These are phyloP conservation scores for Cladophialophora yegresii DNA, from an alignment of 2,329 filamentous ascomycete species.

Conservation along the genomic window DNA sequence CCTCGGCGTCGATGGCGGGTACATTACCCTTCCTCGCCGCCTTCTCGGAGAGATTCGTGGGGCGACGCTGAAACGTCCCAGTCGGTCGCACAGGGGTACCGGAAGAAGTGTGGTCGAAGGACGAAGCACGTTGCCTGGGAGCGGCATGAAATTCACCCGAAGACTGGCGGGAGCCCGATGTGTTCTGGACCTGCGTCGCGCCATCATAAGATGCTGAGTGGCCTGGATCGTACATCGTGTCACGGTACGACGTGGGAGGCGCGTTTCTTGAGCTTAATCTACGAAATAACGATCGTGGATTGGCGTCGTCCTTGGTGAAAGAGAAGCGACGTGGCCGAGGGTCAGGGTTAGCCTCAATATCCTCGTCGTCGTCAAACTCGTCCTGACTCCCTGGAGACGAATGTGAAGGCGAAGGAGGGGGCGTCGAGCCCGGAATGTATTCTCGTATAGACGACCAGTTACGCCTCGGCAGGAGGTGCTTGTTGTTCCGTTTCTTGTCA, in stretches of 20 bases:
- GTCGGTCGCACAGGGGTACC: conserved; percentile 40
- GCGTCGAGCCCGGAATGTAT: conserved; percentile 77
- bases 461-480: conserved; percentile 78
- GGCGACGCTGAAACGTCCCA: conserved; percentile 64
- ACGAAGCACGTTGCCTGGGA: conserved; percentile 24
- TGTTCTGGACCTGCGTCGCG: conserved; percentile 17
- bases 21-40: conserved; percentile 57
- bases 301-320: conserved; percentile 58
- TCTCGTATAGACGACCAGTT: conserved; percentile 95
- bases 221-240: conserved; percentile 39
- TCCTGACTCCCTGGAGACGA: conserved; percentile 59
- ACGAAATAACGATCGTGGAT: conserved; percentile 49
- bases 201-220: conserved; percentile 34
- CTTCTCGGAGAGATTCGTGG: conserved; percentile 67
- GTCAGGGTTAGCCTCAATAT: conserved; percentile 37
- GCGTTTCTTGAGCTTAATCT: conserved; percentile 49
- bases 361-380: conserved; percentile 29
- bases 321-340: conserved; percentile 59
- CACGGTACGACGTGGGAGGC: conserved; percentile 44
- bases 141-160: conserved; percentile 25
- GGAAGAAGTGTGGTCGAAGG: conserved; percentile 33
- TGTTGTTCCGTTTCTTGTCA: conserved; percentile 87
- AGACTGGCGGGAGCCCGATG: conserved; percentile 23
- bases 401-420: conserved; percentile 66
- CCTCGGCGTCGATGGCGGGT: conserved; percentile 48